phyloP scores from a whole-genome alignment of 805 yeast genomes.

The Ogataea glucozyma region DNA sequence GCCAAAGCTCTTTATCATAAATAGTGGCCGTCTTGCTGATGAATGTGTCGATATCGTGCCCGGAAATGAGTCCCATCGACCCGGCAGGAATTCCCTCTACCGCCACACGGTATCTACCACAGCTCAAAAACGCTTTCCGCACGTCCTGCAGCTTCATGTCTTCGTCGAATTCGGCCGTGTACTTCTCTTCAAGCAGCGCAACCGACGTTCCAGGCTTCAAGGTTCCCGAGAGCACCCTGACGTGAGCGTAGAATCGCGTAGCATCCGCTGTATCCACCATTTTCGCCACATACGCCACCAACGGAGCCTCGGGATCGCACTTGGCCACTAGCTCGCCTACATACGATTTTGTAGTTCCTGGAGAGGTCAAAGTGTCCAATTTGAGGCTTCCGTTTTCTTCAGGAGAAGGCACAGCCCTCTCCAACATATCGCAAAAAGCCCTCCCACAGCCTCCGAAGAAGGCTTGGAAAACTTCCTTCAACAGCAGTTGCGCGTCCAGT shows the following conservation, averaged over 20 bases:
- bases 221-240: slow-evolving; percentile 63
- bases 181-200: slow-evolving; percentile 57
- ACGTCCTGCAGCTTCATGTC: slow-evolving; percentile 47
- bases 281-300: slow-evolving; percentile 58
- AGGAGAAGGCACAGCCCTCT: slow-evolving; percentile 39
- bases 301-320: slow-evolving; percentile 43
- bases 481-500: slow-evolving; percentile 58
- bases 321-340: slow-evolving; percentile 23
- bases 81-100: slow-evolving; percentile 61
- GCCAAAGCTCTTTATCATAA: too few species aligned
- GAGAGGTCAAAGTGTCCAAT: slow-evolving; percentile 25
- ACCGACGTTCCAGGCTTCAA: slow-evolving; percentile 49
- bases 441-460: slow-evolving; percentile 52
- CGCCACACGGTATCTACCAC: slow-evolving; percentile 68
- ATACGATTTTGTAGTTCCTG: slow-evolving; percentile 27
- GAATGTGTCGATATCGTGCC: slow-evolving; percentile 50
- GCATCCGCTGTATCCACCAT: slow-evolving; percentile 58
- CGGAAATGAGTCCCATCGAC: slow-evolving; percentile 64
- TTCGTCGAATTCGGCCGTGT: slow-evolving; percentile 49
- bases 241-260: slow-evolving; percentile 52
- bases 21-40: slow-evolving; percentile 66
- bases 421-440: slow-evolving; percentile 56
- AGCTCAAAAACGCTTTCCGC: slow-evolving; percentile 51
- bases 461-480: slow-evolving; percentile 52
- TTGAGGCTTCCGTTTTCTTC: slow-evolving; percentile 32